Evolutionary conservation across 2,329 filamentous ascomycete species (phyloP).

Genomic region (Metarhizium anisopliae): DNA sequence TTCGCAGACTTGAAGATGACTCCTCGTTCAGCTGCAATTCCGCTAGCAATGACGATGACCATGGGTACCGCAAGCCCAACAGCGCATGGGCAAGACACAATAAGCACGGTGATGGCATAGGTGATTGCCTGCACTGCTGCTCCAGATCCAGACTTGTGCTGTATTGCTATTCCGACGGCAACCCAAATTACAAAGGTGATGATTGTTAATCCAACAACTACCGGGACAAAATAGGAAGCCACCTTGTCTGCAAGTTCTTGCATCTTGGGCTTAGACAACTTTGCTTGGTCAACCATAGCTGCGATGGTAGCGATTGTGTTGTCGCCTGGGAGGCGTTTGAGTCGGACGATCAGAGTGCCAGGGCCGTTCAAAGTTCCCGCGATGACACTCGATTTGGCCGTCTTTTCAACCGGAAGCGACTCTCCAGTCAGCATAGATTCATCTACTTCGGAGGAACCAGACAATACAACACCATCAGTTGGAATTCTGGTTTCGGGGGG

Average conservation of each 20-base stretch:
- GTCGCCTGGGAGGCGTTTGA: slow-evolving; percentile 55
- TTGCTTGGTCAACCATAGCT: slow-evolving; percentile 61
- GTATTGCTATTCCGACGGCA: slow-evolving; percentile 40
- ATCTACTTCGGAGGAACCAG: slow-evolving; percentile 58
- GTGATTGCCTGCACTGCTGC: slow-evolving; percentile 55
- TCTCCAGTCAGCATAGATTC: slow-evolving; percentile 78
- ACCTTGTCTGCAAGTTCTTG: slow-evolving; percentile 62
- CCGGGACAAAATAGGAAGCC: slow-evolving; percentile 61
- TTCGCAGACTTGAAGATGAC: slow-evolving; percentile 62
- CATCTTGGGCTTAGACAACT: slow-evolving; percentile 56
- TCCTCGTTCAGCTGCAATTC: slow-evolving; percentile 54
- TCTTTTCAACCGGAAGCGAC: slow-evolving; percentile 50
- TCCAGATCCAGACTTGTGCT: slow-evolving; percentile 30
- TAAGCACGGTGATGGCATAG: slow-evolving; percentile 63
- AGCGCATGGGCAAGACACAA: slow-evolving; percentile 72
- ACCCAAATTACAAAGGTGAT: slow-evolving; percentile 59
- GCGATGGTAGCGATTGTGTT: slow-evolving; percentile 67
- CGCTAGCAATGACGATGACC: slow-evolving; percentile 64
- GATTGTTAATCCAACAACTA: slow-evolving; percentile 47
- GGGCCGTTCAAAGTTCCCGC: slow-evolving; percentile 62
- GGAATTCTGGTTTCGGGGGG: slow-evolving; percentile 48
- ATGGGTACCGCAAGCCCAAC: slow-evolving; percentile 68
- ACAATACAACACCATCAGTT: slow-evolving; percentile 60
- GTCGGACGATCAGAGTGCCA: slow-evolving; percentile 47
- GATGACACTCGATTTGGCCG: slow-evolving; percentile 42